Base-by-base conservation (phyloP, 768 basidiomycete genomes). In the Kwoniella dejecticola region DNA sequence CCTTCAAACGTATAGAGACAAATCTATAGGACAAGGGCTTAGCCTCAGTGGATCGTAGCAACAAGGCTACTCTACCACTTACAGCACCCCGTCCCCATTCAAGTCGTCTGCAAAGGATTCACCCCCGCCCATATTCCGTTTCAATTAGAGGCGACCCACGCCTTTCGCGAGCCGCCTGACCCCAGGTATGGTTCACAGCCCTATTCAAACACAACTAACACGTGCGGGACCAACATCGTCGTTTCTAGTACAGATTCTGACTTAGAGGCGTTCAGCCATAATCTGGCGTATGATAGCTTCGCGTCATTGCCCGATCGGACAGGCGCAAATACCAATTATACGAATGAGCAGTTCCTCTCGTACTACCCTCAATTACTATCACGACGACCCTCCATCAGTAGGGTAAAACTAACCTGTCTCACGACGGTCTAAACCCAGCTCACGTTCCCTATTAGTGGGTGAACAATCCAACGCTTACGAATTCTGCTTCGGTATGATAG, bases 211-310 rank as follows among this genome's bases (percentile, higher is more conserved):
- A 81, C 84, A 80, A 81, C 82, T 85, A 79, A 84, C 80, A 84
- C 83, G 82, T 83, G 84, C 82, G 83, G 85, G 85, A 84, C 83
- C 82, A 83, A 85, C 82, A 85, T 86, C 85, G 82, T 86, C 83
- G 82, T 84, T 82, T 87, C 84, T 83, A 85, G 86, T 85, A 86
- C 82, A 83, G 86, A 86, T 87, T 87, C 86, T 86, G 85, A 81
- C 85, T 87, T 87, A 87, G 86, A 87, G 86, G 86, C 85, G 83
- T 87, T 87, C 86, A 87, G 86, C 84, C 86, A 87, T 87, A 87
- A 87, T 86, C 86, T 85, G 85, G 84, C 86, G 84, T 85, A 86
- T 86, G 86, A 84, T 87, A 87, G 86, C 85, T 86, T 87, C 84
- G 84, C 84, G 80, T 83, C 86, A 86, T 84, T 86, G 86, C 57